A percentile compares a stretch with the other conserved stretches of the same genome.
phyloP scores from a whole-genome alignment of 768 basidiomycete species.

The Rhizopogon rudus region DNA sequence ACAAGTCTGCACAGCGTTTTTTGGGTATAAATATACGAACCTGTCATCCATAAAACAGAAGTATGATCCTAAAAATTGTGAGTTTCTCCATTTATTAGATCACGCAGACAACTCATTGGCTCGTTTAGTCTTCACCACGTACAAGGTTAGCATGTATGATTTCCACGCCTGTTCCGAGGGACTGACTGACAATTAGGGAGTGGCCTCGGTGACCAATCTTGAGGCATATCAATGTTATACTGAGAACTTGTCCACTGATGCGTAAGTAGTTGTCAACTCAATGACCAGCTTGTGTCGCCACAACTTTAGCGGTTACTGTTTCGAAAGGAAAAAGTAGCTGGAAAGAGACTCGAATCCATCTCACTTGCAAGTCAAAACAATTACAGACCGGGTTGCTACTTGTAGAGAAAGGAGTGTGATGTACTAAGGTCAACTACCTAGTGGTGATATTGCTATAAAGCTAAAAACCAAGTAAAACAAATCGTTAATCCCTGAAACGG shows the following conservation, averaged over 20 bases:
- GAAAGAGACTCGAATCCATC: not conserved
- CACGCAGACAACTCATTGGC: not conserved
- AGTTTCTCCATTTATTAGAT: not conserved
- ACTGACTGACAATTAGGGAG: not conserved
- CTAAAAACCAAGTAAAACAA: not conserved
- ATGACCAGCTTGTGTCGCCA: too few species aligned
- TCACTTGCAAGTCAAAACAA: not conserved
- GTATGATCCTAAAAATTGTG: conserved; percentile 17
- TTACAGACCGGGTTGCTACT: not conserved
- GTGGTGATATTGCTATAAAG: not conserved
- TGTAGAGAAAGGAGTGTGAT: not conserved
- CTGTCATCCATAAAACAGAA: conserved; percentile 16
- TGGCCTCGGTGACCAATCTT: not conserved
- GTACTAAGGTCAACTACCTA: not conserved
- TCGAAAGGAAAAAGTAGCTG: not conserved
- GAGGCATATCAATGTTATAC: not conserved
- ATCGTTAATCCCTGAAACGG: not conserved
- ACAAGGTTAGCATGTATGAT: conserved; percentile 9
- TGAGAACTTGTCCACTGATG: not conserved
- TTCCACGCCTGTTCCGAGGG: not conserved
- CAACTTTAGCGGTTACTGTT: not conserved
- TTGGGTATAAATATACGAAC: conserved; percentile 13
- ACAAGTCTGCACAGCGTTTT: conserved; percentile 8
- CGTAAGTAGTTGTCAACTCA: too few species aligned
- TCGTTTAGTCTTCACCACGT: conserved; percentile 12